A percentile compares a stretch with the other conserved stretches of the same genome.
These are phyloP conservation scores for Diatrype stigma DNA, from an alignment of 2,329 filamentous ascomycete species.

Conservation along the genomic window DNA sequence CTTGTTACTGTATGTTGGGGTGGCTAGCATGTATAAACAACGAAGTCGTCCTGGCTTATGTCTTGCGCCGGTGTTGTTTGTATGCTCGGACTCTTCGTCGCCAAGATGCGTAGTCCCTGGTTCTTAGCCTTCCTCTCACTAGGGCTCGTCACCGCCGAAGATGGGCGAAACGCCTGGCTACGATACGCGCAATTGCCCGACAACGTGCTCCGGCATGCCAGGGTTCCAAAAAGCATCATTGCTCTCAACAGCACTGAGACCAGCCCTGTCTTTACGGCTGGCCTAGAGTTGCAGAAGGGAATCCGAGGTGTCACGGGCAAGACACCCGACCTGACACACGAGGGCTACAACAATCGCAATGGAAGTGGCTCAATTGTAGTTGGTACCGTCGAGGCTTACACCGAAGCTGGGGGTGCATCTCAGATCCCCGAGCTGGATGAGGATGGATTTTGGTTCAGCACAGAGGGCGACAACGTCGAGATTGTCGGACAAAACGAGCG, in stretches of 20 bases:
- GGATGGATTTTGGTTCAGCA: slow-evolving; percentile 60
- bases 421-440: slow-evolving; percentile 39
- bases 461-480: slow-evolving; percentile 39
- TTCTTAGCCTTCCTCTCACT: slow-evolving; percentile 24
- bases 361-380: slow-evolving; percentile 36
- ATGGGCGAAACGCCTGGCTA: slow-evolving; percentile 59
- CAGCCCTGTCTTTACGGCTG: slow-evolving; percentile 57
- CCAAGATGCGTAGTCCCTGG: slow-evolving; percentile 25
- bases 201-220: slow-evolving; percentile 31
- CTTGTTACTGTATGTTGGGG: slow-evolving; percentile 5
- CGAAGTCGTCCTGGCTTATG: slow-evolving; percentile 1
- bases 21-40: slow-evolving; percentile 13
- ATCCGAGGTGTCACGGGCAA: slow-evolving; percentile 54
- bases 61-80: not conserved
- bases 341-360: slow-evolving; percentile 13
- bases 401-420: slow-evolving; percentile 28
- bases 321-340: slow-evolving; percentile 29
- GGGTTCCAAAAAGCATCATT: slow-evolving; percentile 45
- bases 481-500: slow-evolving; percentile 64
- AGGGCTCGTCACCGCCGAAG: slow-evolving; percentile 48
- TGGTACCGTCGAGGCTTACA: slow-evolving; percentile 43
- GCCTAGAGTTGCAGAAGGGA: slow-evolving; percentile 54
- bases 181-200: slow-evolving; percentile 53
- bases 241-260: slow-evolving; percentile 48
- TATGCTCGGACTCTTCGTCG: not conserved